phyloP scores from a whole-genome alignment of 306 rosid genomes.

The Alnus rubra region DNA sequence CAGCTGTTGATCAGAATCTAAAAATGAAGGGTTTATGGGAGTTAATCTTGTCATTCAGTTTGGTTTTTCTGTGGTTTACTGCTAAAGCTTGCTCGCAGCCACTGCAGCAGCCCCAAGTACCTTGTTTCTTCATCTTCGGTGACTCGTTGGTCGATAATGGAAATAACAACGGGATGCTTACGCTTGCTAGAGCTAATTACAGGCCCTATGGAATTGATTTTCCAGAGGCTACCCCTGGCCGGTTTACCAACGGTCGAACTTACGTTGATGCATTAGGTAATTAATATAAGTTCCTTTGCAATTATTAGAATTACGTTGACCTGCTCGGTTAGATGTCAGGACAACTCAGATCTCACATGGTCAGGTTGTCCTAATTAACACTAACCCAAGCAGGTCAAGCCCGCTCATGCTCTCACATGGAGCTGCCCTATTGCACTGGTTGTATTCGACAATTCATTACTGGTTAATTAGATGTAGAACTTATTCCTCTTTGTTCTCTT shows the following conservation, averaged over 20 bases:
- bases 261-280: conserved; percentile 84
- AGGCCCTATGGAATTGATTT: conserved; percentile 90
- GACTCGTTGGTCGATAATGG: conserved; percentile 97
- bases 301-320: too few species aligned
- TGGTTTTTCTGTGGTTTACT: conserved; percentile 40
- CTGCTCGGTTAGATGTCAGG: too few species aligned
- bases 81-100: conserved; percentile 48
- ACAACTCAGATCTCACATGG: too few species aligned
- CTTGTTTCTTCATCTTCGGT: conserved; percentile 89
- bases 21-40: conserved; percentile 29
- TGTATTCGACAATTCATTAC: too few species aligned
- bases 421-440: too few species aligned
- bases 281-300: too few species aligned
- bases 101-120: conserved; percentile 53
- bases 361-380: too few species aligned
- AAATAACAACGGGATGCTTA: conserved; percentile 61
- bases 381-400: too few species aligned
- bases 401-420: too few species aligned
- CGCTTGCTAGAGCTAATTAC: conserved; percentile 88
- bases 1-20: too few species aligned
- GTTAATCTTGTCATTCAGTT: conserved; percentile 12
- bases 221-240: conserved; percentile 78
- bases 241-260: conserved; percentile 93
- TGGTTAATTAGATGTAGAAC: background rate
- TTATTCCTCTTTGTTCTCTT: background rate